phyloP scores from a whole-genome alignment of 768 basidiomycete genomes.

The Rubroboletus pulcherrimus region DNA sequence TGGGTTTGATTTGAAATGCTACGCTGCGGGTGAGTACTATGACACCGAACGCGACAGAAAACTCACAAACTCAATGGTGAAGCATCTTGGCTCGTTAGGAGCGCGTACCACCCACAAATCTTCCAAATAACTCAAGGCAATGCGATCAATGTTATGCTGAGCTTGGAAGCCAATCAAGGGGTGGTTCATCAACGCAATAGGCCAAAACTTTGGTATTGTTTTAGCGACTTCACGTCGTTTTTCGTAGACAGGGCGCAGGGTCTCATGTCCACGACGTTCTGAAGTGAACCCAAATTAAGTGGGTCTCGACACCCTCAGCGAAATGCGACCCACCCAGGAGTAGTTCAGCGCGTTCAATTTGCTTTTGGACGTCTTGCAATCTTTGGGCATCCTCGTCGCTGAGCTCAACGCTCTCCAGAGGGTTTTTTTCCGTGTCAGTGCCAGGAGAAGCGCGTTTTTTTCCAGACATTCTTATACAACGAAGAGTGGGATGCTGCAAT shows the following conservation, averaged over 20 bases:
- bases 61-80: constrained; percentile 86
- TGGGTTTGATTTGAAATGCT: constrained; percentile 87
- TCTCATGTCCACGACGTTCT: constrained; percentile 65
- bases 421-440: constrained; percentile 68
- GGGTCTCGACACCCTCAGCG: not conserved
- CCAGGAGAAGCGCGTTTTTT: constrained; percentile 82
- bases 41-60: constrained; percentile 1
- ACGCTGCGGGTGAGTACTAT: constrained; percentile 2
- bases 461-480: constrained; percentile 31
- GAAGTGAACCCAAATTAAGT: constrained; percentile 10
- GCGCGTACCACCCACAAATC: constrained; percentile 83
- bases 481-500: constrained; percentile 8
- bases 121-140: constrained; percentile 79
- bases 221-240: constrained; percentile 66
- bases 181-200: constrained; percentile 79
- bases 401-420: constrained; percentile 63
- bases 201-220: constrained; percentile 77
- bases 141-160: constrained; percentile 73
- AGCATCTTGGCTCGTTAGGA: constrained; percentile 69
- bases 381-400: constrained; percentile 70
- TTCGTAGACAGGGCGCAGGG: constrained; percentile 59
- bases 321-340: constrained; percentile 54
- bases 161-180: constrained; percentile 56
- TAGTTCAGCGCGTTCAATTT: constrained; percentile 67
- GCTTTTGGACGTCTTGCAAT: constrained; percentile 61